Conservation (phyloP, 352 stramenopile genomes). For the Phytophthora citricola region DNA sequence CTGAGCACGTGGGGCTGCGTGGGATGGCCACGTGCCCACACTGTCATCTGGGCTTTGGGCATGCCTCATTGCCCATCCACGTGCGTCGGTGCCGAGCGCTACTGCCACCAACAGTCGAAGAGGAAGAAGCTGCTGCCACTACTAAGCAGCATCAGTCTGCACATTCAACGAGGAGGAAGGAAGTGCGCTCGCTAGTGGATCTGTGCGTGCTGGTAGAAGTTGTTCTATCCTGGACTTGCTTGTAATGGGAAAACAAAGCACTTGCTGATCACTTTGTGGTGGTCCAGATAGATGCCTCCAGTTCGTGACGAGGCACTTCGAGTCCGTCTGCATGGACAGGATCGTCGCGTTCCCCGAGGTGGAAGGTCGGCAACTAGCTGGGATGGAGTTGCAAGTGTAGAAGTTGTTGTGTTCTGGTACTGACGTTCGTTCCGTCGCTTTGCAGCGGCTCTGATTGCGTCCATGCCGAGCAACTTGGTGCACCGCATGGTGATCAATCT, state of each 20-base stretch:
- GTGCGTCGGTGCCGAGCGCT: constrained; percentile 62
- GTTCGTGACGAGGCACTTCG: constrained; percentile 74
- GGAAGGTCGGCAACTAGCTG: constrained; percentile 47
- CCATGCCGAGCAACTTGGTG: constrained; percentile 66
- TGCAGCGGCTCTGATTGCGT: constrained; percentile 64
- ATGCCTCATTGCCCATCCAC: constrained; percentile 71
- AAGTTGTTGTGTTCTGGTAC: not conserved
- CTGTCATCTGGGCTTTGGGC: constrained; percentile 62
- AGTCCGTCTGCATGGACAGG: constrained; percentile 72
- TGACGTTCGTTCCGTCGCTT: constrained; percentile 1
- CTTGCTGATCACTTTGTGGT: not conserved
- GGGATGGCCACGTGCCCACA: constrained; percentile 55
- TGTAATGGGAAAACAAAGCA: not conserved
- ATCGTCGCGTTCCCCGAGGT: constrained; percentile 60
- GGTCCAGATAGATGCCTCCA: constrained; percentile 71
- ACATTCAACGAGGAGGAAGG: constrained; percentile 35
- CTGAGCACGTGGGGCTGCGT: constrained; percentile 24
- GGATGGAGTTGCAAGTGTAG: not conserved
- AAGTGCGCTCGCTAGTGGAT: constrained; percentile 60
- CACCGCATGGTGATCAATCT: constrained; percentile 75
- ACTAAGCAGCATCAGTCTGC: constrained; percentile 4
- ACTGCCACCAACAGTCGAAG: constrained; percentile 32
- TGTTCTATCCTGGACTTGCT: not conserved
- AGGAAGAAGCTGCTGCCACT: constrained; percentile 26
- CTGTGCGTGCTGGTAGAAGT: constrained; percentile 38